A percentile compares a stretch with the other conserved stretches of the same genome.
Conservation (phyloP, 164 flowering plant genomes). For the Tetrastigma voinierianum region DNA sequence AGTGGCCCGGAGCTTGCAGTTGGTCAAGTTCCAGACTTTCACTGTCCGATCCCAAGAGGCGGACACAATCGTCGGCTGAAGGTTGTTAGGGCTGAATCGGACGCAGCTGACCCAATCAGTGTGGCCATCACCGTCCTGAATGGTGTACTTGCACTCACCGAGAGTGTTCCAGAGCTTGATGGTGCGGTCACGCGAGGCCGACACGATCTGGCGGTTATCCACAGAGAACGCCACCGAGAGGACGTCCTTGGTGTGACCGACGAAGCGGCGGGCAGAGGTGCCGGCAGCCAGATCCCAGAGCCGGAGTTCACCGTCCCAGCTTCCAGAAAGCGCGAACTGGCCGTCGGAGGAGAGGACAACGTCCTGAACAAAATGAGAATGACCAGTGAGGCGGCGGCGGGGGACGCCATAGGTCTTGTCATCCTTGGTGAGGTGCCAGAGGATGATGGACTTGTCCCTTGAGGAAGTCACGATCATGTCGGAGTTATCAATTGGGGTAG, state of each 20-base stretch:
- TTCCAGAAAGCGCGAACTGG: constrained; percentile 86
- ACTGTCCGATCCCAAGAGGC: constrained; percentile 81
- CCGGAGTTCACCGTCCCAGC: constrained; percentile 90
- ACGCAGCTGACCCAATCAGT: constrained; percentile 84
- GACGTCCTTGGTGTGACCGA: constrained; percentile 84
- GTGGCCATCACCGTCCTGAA: constrained; percentile 64
- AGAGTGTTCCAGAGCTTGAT: constrained; percentile 91
- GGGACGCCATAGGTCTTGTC: constrained; percentile 61
- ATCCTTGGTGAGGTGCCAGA: constrained; percentile 79
- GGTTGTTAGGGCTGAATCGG: constrained; percentile 64
- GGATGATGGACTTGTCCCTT: constrained; percentile 80
- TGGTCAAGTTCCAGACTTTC: constrained; percentile 79
- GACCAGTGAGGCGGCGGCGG: constrained; percentile 81
- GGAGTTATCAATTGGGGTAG: constrained; percentile 83
- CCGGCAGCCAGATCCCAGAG: constrained; percentile 85
- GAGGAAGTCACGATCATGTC: constrained; percentile 85
- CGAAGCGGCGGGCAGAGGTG: constrained; percentile 66
- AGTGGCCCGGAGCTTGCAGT: constrained; percentile 68
- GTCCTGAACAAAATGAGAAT: constrained; percentile 91
- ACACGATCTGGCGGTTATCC: constrained; percentile 86
- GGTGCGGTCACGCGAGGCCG: constrained; percentile 76
- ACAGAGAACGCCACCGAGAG: constrained; percentile 77
- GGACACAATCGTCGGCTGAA: constrained; percentile 73
- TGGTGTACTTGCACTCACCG: constrained; percentile 89
- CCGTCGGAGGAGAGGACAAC: constrained; percentile 92